These are phyloP conservation scores for Fusarium pseudonygamai DNA, from an alignment of 2,329 filamentous ascomycete genomes.

Conservation along the genomic window DNA sequence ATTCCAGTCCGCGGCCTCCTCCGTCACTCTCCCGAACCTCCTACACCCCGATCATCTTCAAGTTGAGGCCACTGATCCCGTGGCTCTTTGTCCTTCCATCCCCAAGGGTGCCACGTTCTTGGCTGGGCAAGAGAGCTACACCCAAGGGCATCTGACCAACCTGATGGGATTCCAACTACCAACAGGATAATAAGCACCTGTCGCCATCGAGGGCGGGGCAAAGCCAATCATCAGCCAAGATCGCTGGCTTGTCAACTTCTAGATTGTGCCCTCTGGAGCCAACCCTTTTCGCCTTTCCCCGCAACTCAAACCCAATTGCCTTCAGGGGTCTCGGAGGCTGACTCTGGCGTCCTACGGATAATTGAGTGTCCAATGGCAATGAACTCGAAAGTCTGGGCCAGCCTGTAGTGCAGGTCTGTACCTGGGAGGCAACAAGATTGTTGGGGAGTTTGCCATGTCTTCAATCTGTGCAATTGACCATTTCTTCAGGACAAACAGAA, in stretches of 20 bases:
- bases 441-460: not conserved
- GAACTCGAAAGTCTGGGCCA: not conserved
- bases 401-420: not conserved
- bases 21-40: not conserved
- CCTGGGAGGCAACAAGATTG: constrained; percentile 6
- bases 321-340: constrained; percentile 25
- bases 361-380: not conserved
- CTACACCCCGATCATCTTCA: not conserved
- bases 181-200: constrained; percentile 18
- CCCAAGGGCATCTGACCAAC: constrained; percentile 21
- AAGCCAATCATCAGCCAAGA: constrained; percentile 31
- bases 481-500: not conserved
- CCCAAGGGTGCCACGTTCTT: constrained; percentile 29
- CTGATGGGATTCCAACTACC: constrained; percentile 11
- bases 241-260: constrained; percentile 15
- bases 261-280: constrained; percentile 5
- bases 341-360: not conserved
- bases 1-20: constrained; percentile 19
- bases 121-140: constrained; percentile 26
- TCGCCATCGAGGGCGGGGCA: constrained; percentile 25
- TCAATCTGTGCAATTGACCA: not conserved
- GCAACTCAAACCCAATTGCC: constrained; percentile 34
- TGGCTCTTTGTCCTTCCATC: constrained; percentile 17
- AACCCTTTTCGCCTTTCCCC: constrained; percentile 6
- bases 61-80: constrained; percentile 13